These are phyloP conservation scores for Xenosphaeropsis pyriputrescens DNA, from an alignment of 2,329 filamentous ascomycete genomes.

Conservation along the genomic window DNA sequence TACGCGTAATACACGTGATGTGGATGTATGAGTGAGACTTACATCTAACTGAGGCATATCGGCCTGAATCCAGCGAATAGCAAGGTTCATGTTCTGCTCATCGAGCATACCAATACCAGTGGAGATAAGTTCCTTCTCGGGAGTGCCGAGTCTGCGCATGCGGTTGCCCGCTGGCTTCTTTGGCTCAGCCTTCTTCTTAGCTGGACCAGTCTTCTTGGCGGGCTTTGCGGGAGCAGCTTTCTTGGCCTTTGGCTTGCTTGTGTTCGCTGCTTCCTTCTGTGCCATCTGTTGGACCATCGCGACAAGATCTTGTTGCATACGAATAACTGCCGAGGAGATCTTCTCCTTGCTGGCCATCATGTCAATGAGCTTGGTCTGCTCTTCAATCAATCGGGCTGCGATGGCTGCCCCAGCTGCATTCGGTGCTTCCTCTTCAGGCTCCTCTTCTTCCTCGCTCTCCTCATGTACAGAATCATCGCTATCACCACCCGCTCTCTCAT, in stretches of 20 bases:
- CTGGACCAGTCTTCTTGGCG: constrained; percentile 19
- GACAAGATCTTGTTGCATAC: constrained; percentile 50
- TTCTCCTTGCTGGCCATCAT: constrained; percentile 30
- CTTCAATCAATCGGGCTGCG: constrained; percentile 33
- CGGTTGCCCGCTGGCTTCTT: constrained; percentile 21
- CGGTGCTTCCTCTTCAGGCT: constrained; percentile 35
- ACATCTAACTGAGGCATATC: constrained; percentile 62
- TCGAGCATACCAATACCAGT: constrained; percentile 72
- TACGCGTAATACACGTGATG: too few species aligned
- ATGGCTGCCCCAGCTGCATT: constrained; percentile 20
- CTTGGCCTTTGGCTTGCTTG: constrained; percentile 38
- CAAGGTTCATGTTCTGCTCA: constrained; percentile 60
- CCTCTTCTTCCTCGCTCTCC: constrained; percentile 48
- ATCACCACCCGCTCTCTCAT: constrained; percentile 46
- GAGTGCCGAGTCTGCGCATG: constrained; percentile 46
- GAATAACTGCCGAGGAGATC: constrained; percentile 35
- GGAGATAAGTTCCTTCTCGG: constrained; percentile 86
- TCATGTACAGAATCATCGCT: constrained; percentile 56
- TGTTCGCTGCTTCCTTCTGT: constrained; percentile 40
- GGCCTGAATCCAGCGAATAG: constrained; percentile 79
- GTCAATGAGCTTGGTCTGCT: constrained; percentile 41
- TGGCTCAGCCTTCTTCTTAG: constrained; percentile 13
- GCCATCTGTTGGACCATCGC: constrained; percentile 43
- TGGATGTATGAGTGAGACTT: constrained; percentile 9
- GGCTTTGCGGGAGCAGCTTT: constrained; percentile 18